Base-by-base conservation (phyloP, 768 basidiomycete species). In the Leccinum subgranulosum region DNA sequence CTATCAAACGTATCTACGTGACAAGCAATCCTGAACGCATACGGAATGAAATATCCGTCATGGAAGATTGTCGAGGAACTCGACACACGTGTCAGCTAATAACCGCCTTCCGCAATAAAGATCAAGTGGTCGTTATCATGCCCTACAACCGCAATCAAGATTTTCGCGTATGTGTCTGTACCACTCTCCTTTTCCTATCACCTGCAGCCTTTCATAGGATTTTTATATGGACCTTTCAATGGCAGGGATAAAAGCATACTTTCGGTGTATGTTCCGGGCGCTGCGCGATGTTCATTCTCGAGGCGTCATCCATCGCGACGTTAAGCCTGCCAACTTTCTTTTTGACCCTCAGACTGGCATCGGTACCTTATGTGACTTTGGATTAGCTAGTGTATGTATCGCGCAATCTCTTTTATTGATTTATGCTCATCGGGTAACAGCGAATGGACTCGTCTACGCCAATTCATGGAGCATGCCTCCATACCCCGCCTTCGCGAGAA, bases 241-340 rank as follows among this genome's bases (percentile, higher is more conserved):
- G 63, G 77, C 79, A 19, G 85, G 87, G 21, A 84, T 98, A 50
- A 92, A 89, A 68, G 76, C 84, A 46, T 99, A 98, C 75, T 86
- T 98, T 64, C 84, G 89, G 34, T 94, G 91, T 69, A 84, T 99
- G 73, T 86, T 98, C 70, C 88, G 91, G 45, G 95, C 92, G 3
- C 73, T 98, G 54, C 84, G 89, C 49, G 94, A 96, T 66, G 88
- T 94, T 25, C 95, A 98, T 69, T 76, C 84, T 11, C 80, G 94
- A 53, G 84, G 83, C 6, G 88, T 98, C 65, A 91, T 98, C 52
- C 96, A 98, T 71, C 91, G 96, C 47, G 96, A 98, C 73, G 92
- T 98, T 65, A 98, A 98, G 69, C 95, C 96, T 21, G 96, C 95
- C 58, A 98, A 98, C 72, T 98, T 98, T 71, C 80, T 98, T 34